Percentiles rank a stretch among this genome's conserved stretches.
These are phyloP conservation scores for Fonsecaea pedrosoi DNA, from an alignment of 2,329 filamentous ascomycete species.

Conservation along the genomic window DNA sequence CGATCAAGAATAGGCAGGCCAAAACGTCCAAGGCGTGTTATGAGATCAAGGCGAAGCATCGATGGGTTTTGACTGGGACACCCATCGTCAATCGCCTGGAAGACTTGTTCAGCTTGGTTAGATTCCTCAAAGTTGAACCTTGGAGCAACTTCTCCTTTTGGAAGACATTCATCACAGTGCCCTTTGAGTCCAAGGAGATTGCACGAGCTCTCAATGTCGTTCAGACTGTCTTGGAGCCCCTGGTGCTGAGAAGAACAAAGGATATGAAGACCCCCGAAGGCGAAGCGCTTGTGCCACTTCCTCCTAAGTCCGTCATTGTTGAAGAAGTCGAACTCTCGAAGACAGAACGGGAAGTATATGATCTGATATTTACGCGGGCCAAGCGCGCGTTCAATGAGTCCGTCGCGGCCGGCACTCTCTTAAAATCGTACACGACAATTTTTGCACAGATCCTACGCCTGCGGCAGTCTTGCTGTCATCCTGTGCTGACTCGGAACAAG, in stretches of 20 bases:
- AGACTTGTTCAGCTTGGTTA: slow-evolving; percentile 90
- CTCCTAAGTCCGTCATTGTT: slow-evolving; percentile 80
- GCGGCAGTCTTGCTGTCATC: slow-evolving; percentile 93
- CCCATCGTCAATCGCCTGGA: slow-evolving; percentile 96
- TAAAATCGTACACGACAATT: slow-evolving; percentile 96
- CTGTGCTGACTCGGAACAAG: slow-evolving; percentile 83
- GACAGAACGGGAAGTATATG: slow-evolving; percentile 87
- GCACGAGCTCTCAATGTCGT: slow-evolving; percentile 93
- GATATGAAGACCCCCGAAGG: slow-evolving; percentile 97
- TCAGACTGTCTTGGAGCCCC: slow-evolving; percentile 91
- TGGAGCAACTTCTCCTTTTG: slow-evolving; percentile 99
- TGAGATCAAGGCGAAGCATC: slow-evolving; percentile 80
- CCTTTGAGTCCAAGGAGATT: slow-evolving; percentile 95
- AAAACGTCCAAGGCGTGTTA: slow-evolving; percentile 97
- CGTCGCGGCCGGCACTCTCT: slow-evolving; percentile 85
- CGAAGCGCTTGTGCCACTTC: slow-evolving; percentile 78
- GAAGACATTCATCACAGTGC: slow-evolving; percentile 97
- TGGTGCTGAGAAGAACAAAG: slow-evolving; percentile 95
- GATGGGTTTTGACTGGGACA: slow-evolving; percentile 93
- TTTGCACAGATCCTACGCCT: slow-evolving; percentile 95
- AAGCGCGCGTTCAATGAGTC: slow-evolving; percentile 86
- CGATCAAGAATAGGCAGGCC: slow-evolving; percentile 86
- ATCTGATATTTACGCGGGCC: slow-evolving; percentile 83
- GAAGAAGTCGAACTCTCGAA: slow-evolving; percentile 85
- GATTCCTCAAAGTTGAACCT: slow-evolving; percentile 91